Evolutionary conservation across 2,329 filamentous ascomycete genomes (phyloP).

Genomic region (Exophiala sideris): DNA sequence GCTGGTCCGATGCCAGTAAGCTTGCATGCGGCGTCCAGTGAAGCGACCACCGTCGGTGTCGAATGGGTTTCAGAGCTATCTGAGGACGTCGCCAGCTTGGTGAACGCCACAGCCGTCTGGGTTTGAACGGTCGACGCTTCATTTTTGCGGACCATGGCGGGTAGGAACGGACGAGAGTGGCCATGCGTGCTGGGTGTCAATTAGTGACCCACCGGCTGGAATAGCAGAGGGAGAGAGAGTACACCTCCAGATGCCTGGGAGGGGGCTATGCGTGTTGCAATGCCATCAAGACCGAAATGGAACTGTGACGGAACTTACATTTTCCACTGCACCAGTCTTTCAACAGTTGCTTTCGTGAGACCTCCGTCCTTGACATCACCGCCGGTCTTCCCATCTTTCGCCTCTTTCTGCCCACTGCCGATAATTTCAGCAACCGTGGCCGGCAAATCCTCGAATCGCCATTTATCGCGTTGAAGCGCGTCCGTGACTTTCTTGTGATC

Average conservation of each 20-base stretch:
- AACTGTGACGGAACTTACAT: conserved; percentile 33
- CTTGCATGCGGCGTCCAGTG: conserved; percentile 35
- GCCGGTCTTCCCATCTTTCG: background rate
- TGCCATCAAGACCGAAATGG: too few relatives aligned
- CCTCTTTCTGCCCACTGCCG: conserved; percentile 4
- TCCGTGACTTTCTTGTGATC: conserved; percentile 28
- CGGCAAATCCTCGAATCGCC: conserved; percentile 39
- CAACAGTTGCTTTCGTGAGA: conserved; percentile 28
- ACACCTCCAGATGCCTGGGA: background rate
- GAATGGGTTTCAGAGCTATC: background rate
- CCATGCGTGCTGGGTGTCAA: conserved; percentile 36
- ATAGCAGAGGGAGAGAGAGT: background rate
- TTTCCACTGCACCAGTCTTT: conserved; percentile 44
- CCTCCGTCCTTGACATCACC: conserved; percentile 13
- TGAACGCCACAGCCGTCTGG: conserved; percentile 22
- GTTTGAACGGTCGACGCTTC: conserved; percentile 32
- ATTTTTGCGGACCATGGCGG: conserved; percentile 38
- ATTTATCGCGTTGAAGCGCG: conserved; percentile 36
- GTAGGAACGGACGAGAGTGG: conserved; percentile 37
- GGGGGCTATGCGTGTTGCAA: too few relatives aligned
- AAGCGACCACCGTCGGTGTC: conserved; percentile 21
- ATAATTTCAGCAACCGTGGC: conserved; percentile 23
- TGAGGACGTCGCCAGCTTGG: conserved; percentile 1
- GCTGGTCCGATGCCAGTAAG: conserved; percentile 43
- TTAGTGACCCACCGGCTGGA: background rate